phyloP scores from a whole-genome alignment of 805 yeast species.

The Nakazawaea holstii region DNA sequence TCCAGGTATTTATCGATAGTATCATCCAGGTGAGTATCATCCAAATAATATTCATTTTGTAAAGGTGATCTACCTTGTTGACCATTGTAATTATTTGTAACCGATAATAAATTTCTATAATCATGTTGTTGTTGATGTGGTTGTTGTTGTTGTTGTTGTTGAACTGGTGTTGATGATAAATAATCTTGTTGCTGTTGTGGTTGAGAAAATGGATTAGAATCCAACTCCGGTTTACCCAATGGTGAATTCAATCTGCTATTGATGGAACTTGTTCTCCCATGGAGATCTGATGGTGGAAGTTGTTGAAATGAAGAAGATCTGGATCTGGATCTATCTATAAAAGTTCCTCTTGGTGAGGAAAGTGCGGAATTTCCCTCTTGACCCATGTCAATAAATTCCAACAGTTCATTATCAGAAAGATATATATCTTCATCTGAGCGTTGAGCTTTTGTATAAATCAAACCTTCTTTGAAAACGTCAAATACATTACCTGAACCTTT shows the following conservation, averaged over 20 bases:
- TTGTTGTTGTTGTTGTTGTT: constrained; percentile 21
- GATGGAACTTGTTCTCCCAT: constrained; percentile 39
- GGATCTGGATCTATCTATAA: constrained; percentile 9
- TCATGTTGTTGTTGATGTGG: constrained; percentile 3
- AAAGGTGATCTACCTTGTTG: constrained; percentile 5
- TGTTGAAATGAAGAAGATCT: background rate
- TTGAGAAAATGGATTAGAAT: background rate
- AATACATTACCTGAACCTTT: constrained; percentile 28
- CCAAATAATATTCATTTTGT: constrained; percentile 4
- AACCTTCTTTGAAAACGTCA: constrained; percentile 25
- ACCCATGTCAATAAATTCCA: constrained; percentile 9
- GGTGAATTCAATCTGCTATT: constrained; percentile 35
- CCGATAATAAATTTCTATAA: constrained; percentile 1
- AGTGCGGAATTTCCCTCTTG: background rate
- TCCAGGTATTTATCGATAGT: background rate
- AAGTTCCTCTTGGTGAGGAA: constrained; percentile 7
- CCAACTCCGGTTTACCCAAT: background rate
- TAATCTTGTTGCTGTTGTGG: constrained; percentile 48
- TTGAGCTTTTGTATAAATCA: constrained; percentile 22
- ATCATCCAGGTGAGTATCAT: background rate
- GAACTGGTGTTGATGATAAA: constrained; percentile 26
- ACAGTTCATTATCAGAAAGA: constrained; percentile 16
- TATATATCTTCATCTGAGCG: constrained; percentile 16
- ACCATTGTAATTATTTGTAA: background rate
- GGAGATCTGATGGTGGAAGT: constrained; percentile 20